Evolutionary conservation across 2,329 filamentous ascomycete genomes (phyloP).

Genomic region (Aspergillus alliaceus): DNA sequence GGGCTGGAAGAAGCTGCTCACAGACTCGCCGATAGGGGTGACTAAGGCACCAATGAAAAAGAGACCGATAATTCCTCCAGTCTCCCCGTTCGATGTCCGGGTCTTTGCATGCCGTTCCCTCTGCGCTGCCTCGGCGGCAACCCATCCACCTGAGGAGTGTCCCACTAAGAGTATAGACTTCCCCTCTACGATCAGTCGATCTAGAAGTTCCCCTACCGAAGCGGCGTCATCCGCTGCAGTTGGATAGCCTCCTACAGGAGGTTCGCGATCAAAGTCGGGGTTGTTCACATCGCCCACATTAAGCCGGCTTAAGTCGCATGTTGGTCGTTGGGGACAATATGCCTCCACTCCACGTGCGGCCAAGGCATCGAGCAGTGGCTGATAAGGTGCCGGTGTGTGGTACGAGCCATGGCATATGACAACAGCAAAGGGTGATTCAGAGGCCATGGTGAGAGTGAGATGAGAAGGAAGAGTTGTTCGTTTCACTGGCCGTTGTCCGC

Average conservation of each 20-base stretch:
- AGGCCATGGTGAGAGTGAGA: too few relatives aligned
- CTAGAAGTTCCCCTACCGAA: background rate
- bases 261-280: conserved; percentile 2
- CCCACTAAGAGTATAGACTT: conserved; percentile 28
- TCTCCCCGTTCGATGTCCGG: conserved; percentile 3
- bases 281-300: conserved; percentile 47
- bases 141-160: conserved; percentile 35
- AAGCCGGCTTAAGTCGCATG: conserved; percentile 54
- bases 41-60: conserved; percentile 32
- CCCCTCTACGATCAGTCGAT: conserved; percentile 1
- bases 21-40: conserved; percentile 30
- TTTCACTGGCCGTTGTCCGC: too few relatives aligned
- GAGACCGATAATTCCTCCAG: conserved; percentile 29
- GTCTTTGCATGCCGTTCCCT: conserved; percentile 25
- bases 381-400: conserved; percentile 31
- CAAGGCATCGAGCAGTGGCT: conserved; percentile 24
- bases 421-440: too few relatives aligned
- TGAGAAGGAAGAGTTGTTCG: too few relatives aligned
- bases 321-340: conserved; percentile 35
- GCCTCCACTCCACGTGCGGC: conserved; percentile 26
- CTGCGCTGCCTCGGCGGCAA: conserved; percentile 31
- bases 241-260: conserved; percentile 1
- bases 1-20: conserved; percentile 31
- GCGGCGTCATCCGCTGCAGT: background rate
- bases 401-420: background rate